Percentiles rank a stretch among this genome's conserved stretches.
phyloP scores from a whole-genome alignment of 108 stramenopile species.

The Pseudonitzschia multiseries region DNA sequence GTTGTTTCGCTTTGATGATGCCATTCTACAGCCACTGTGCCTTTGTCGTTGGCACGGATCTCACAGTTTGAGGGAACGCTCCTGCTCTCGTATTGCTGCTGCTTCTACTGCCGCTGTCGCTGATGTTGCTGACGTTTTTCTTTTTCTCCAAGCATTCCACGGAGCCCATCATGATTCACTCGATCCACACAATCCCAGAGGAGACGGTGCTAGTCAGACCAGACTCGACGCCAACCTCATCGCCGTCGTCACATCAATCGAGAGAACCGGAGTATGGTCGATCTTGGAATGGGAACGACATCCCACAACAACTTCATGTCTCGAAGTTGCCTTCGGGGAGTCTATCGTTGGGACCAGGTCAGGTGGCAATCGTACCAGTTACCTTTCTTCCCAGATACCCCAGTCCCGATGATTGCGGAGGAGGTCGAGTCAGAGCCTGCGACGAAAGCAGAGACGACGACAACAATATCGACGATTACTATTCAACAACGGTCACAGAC shows the following conservation, averaged over 20 bases:
- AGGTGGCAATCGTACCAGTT: slow-evolving; percentile 48
- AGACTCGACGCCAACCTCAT: slow-evolving; percentile 3
- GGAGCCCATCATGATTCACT: slow-evolving; percentile 41
- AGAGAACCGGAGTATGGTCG: slow-evolving; percentile 15
- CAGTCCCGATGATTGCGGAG: slow-evolving; percentile 2
- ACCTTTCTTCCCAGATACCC: slow-evolving; percentile 54
- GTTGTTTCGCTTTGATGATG: not conserved
- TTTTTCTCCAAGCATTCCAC: slow-evolving; percentile 27
- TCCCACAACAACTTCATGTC: slow-evolving; percentile 47
- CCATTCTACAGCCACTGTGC: not conserved
- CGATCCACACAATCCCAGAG: slow-evolving; percentile 39
- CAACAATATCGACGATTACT: slow-evolving; percentile 7
- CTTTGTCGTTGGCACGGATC: not conserved
- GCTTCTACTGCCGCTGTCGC: not conserved
- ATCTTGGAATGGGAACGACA: slow-evolving; percentile 3
- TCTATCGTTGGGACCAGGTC: slow-evolving; percentile 43
- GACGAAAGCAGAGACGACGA: slow-evolving; percentile 2
- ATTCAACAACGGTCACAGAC: not conserved
- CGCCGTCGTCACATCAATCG: slow-evolving; percentile 1
- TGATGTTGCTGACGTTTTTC: not conserved
- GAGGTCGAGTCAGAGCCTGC: not conserved
- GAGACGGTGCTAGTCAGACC: slow-evolving; percentile 31
- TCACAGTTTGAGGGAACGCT: not conserved
- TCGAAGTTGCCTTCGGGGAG: slow-evolving; percentile 36
- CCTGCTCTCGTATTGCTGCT: not conserved